Percentiles rank a stretch among this genome's conserved stretches.
Conservation (phyloP, 768 basidiomycete genomes). For the Calocybe gangraenosa region DNA sequence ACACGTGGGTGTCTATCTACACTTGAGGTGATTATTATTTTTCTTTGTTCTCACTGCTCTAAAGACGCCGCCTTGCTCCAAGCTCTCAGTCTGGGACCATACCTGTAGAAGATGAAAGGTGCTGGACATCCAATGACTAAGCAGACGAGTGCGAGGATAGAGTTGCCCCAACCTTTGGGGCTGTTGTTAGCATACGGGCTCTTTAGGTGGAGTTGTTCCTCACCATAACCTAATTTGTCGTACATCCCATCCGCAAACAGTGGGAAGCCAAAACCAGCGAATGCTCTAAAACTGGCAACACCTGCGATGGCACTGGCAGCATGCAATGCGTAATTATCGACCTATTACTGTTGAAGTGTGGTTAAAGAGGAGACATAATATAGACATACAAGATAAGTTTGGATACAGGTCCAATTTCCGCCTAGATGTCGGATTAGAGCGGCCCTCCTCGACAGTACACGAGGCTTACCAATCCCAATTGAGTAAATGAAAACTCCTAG, state of each 20-base stretch:
- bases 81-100: conserved; percentile 31
- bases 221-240: conserved; percentile 40
- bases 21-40: neutral
- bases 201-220: neutral
- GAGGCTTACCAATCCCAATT: conserved; percentile 39
- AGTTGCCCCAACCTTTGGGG: conserved; percentile 47
- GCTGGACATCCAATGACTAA: conserved; percentile 51
- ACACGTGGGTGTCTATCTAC: no score
- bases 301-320: conserved; percentile 57
- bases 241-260: conserved; percentile 61
- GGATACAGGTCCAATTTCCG: conserved; percentile 42
- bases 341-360: conserved; percentile 37
- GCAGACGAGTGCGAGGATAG: conserved; percentile 48
- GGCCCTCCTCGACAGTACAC: neutral
- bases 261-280: conserved; percentile 62
- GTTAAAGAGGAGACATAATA: conserved; percentile 18
- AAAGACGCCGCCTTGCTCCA: conserved; percentile 33
- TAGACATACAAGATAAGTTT: conserved; percentile 50
- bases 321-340: conserved; percentile 81
- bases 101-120: conserved; percentile 38
- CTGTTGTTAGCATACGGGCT: neutral
- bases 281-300: conserved; percentile 47
- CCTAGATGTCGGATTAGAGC: conserved; percentile 14
- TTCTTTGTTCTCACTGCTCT: conserved; percentile 17
- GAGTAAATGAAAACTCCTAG: conserved; percentile 44